Evolutionary conservation across 164 flowering plant species (phyloP), one percentile per base, ranked within the genome.

Genomic region (Aristolochia californica): DNA sequence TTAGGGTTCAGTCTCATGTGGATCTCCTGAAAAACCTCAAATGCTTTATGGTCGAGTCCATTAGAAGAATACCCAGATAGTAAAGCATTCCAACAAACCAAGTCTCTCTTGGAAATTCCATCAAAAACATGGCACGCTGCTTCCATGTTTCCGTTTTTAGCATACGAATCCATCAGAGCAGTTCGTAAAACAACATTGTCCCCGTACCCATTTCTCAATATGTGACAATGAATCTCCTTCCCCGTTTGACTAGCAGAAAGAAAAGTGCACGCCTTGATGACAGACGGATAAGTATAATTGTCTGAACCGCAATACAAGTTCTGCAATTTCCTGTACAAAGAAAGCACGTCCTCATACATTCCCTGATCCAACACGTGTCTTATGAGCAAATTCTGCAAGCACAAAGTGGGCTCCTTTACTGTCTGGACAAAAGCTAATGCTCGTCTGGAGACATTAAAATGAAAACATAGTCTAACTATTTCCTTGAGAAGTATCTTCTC

Each of bases 31-130:
- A 80, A 80, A 17, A 74, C 13, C 38, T 63, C 64, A 15, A 25
- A 30, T 28, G 81, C 82, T 7, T 13, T 50, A 45, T 58, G 66
- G 30, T 72, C 61, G 22, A 74, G 54, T 0, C 75, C 78, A 59
- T 58, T 55, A 53, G 63, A 71, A 21, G 62, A 44, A 54, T 77
- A 76, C 55, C 77, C 79, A 64, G 69, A 64, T 25, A 80, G 64
- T 68, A 80, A 68, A 1, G 77, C 61, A 61, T 78, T 78, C 81
- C 79, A 77, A 26, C 83, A 73, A 56, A 81, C 78, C 51, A 45
- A 55, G 56, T 81, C 83, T 49, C 60, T 63, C 22, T 57, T 9
- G 4, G 66, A 28, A 2, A 69, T 34, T 20, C 57, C 56, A 40
- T 74, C 73, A 25, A 77, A 79, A 44, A 77, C 51, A 9, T 43